These are phyloP conservation scores for Ramularia endophylla DNA, from an alignment of 2,329 filamentous ascomycete genomes.

Conservation along the genomic window DNA sequence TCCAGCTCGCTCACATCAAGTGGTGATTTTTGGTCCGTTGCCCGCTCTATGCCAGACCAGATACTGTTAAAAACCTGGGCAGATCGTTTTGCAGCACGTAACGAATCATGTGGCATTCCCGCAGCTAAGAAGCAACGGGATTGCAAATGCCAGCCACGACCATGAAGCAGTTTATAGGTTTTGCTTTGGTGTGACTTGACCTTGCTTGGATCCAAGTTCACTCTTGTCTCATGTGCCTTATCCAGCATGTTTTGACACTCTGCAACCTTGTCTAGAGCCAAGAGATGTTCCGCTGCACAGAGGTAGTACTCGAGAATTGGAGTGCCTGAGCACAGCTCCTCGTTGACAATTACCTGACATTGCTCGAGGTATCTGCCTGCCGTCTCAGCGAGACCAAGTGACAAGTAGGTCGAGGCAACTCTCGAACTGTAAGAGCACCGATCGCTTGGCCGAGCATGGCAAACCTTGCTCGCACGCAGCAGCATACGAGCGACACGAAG, in stretches of 20 bases:
- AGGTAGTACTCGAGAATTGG: constrained; percentile 38
- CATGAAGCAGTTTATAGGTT: constrained; percentile 21
- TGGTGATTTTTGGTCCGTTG: not conserved
- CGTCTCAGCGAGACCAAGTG: constrained; percentile 55
- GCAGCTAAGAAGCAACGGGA: constrained; percentile 18
- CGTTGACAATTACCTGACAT: constrained; percentile 47
- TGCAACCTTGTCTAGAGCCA: constrained; percentile 18
- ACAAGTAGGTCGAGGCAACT: constrained; percentile 51
- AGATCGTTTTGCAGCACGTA: constrained; percentile 25
- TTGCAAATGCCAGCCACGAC: constrained; percentile 24
- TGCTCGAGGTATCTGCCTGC: constrained; percentile 53
- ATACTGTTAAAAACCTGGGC: constrained; percentile 24
- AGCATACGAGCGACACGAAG: constrained; percentile 13
- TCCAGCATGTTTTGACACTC: constrained; percentile 14
- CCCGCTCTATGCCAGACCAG: constrained; percentile 23
- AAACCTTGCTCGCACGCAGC: constrained; percentile 4
- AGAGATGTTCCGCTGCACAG: constrained; percentile 16
- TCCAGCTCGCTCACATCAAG: not conserved
- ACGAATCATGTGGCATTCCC: constrained; percentile 17
- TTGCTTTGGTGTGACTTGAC: constrained; percentile 17
- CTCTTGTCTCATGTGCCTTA: constrained; percentile 13
- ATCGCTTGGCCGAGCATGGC: constrained; percentile 19
- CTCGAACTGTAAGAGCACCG: constrained; percentile 30
- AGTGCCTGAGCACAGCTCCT: constrained; percentile 37
- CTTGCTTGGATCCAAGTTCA: constrained; percentile 11